Conservation (phyloP, 1,284 basidiomycete species). For the Fomitopsis betulina region DNA sequence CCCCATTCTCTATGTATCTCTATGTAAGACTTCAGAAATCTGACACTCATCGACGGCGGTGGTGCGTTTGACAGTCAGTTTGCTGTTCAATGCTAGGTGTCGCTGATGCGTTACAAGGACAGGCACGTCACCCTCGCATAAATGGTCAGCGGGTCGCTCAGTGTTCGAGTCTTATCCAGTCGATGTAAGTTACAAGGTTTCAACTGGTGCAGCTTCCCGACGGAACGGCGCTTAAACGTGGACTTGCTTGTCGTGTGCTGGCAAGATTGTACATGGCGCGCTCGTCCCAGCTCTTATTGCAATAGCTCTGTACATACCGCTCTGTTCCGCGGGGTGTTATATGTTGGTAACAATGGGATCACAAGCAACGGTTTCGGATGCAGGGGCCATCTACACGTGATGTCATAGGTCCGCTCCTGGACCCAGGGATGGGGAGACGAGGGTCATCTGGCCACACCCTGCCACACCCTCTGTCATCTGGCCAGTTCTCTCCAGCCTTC, state of each 20-base stretch:
- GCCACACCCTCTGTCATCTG: slow-evolving; percentile 12
- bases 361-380: background rate
- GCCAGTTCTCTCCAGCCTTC: slow-evolving; percentile 8
- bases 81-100: background rate
- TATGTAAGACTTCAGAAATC: too few species aligned
- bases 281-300: too few species aligned
- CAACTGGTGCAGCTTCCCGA: background rate
- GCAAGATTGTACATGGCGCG: too few species aligned
- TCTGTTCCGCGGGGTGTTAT: background rate
- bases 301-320: too few species aligned
- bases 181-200: background rate
- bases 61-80: background rate
- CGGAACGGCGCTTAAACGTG: background rate
- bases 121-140: background rate
- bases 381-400: slow-evolving; percentile 5
- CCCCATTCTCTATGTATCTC: background rate
- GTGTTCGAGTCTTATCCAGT: background rate
- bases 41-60: background rate
- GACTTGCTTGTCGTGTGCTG: background rate
- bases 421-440: slow-evolving; percentile 2
- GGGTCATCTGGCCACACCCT: slow-evolving; percentile 19
- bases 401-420: background rate
- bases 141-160: background rate
- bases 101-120: background rate
- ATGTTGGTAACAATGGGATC: background rate